phyloP scores from a whole-genome alignment of 345 rosid species.

The Luvunga scandens region DNA sequence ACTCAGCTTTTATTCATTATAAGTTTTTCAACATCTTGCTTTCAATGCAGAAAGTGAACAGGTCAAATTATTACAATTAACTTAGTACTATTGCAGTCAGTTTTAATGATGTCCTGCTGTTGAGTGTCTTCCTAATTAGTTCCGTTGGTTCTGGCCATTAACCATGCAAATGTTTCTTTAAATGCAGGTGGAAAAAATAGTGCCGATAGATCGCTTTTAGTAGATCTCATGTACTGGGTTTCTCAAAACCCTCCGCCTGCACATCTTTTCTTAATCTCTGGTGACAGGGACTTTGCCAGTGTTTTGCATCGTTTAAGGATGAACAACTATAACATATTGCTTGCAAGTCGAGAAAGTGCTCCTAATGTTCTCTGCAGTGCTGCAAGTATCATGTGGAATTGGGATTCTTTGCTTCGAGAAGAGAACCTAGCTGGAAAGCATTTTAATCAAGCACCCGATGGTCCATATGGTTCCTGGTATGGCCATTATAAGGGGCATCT shows the following conservation, averaged over 20 bases:
- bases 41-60: not conserved
- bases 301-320: conserved; percentile 70
- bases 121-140: not conserved
- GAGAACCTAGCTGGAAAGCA: conserved; percentile 46
- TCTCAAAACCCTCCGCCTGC: conserved; percentile 94
- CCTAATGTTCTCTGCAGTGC: conserved; percentile 73
- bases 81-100: not conserved
- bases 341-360: conserved; percentile 48
- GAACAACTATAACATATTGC: conserved; percentile 88
- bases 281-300: conserved; percentile 67
- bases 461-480: conserved; percentile 90
- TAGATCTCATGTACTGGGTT: conserved; percentile 78
- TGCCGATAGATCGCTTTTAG: conserved; percentile 69
- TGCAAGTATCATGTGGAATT: conserved; percentile 90
- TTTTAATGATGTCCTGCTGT: not conserved
- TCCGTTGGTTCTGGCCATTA: not conserved
- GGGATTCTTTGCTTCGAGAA: conserved; percentile 60
- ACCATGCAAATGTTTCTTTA: conserved; percentile 4
- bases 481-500: conserved; percentile 69
- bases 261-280: conserved; percentile 77
- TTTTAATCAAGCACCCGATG: conserved; percentile 93
- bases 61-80: not conserved
- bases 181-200: conserved; percentile 77
- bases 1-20: not conserved
- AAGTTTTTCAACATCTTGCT: not conserved